Evolutionary conservation across 129 eudicot species (phyloP).

Genomic region (Chrysanthemum makinoi): DNA sequence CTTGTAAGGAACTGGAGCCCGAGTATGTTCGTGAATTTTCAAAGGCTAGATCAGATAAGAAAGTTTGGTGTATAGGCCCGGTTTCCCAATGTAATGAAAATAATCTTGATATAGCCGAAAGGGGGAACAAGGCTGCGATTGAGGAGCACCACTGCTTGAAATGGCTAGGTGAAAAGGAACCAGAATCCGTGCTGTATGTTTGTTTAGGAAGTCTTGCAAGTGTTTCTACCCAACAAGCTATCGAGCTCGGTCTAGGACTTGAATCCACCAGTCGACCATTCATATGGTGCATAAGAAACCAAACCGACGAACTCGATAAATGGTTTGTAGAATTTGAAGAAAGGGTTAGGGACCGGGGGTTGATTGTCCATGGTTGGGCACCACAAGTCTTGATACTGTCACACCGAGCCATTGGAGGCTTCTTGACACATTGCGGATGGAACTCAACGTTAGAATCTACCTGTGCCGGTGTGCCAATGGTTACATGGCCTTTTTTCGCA

Average conservation of each 20-base stretch:
- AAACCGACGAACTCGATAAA: conserved; percentile 28
- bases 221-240: conserved; percentile 36
- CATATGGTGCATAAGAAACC: conserved; percentile 45
- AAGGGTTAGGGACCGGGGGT: conserved; percentile 40
- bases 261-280: conserved; percentile 49
- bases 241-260: conserved; percentile 53
- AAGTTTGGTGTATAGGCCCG: conserved; percentile 55
- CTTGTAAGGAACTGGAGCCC: conserved; percentile 50
- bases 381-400: conserved; percentile 63
- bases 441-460: conserved; percentile 56
- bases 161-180: conserved; percentile 43
- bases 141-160: conserved; percentile 36
- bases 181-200: conserved; percentile 46
- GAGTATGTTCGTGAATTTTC: conserved; percentile 37
- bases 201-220: conserved; percentile 54
- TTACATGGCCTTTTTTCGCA: conserved; percentile 60
- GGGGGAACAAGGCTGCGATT: conserved; percentile 46
- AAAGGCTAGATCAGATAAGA: conserved; percentile 18
- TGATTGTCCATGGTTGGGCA: conserved; percentile 61
- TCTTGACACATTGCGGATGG: conserved; percentile 74
- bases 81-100: conserved; percentile 46
- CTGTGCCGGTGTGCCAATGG: conserved; percentile 47
- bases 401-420: conserved; percentile 49
- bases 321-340: conserved; percentile 46
- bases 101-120: conserved; percentile 29